Base-by-base conservation (phyloP, 371 early-diverging fungal species). In the Entomophthora muscae region DNA sequence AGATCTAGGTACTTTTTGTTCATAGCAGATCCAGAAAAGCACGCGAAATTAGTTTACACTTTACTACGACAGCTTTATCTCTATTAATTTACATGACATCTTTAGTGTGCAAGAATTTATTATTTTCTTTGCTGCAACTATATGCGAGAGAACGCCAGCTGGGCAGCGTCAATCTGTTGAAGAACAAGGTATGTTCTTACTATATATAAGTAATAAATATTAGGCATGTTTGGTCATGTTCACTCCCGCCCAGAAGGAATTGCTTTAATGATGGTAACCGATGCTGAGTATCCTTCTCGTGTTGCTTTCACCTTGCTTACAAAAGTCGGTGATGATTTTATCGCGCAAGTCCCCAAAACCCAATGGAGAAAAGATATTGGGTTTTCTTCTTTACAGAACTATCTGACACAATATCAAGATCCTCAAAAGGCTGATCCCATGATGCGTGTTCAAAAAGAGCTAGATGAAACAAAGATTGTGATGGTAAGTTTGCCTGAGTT, bases 401-500 rank as follows among this genome's bases (percentile, higher is more conserved):
- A 86, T 61, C 68, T 98, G 32, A 67, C 55, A 0, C 86, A 85
- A 68, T 90, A 87, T 67, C 96, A 98, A 81, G 90, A 94, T 71
- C 97, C 97, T 53, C 81, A 88, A 64, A 83, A 88, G 66, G 91
- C 91, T 3, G 98, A 99, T 73, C 86, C 85, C 5, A 89, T 98
- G 65, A 81, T 95, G 82, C 79, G 84, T 68, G 95, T 99, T 61
- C 98, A 98, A 74, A 85, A 86, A 66, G 98, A 99, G 71, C 73
- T 99, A 70, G 98, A 98, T 68, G 95, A 98, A 73, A 98, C 98
- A 0, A 98, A 94, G 73, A 87, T 88, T 54, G 86, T 98, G 52
- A 71, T 99, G 76, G 82, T 86, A 76, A 66, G 73, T 64, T n/a
- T n/a, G n/a, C n/a, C n/a, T n/a, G n/a, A n/a, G n/a, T n/a, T n/a